Base-by-base conservation (phyloP, 2,329 filamentous ascomycete species). In the Calonectria pseudoturangicola region DNA sequence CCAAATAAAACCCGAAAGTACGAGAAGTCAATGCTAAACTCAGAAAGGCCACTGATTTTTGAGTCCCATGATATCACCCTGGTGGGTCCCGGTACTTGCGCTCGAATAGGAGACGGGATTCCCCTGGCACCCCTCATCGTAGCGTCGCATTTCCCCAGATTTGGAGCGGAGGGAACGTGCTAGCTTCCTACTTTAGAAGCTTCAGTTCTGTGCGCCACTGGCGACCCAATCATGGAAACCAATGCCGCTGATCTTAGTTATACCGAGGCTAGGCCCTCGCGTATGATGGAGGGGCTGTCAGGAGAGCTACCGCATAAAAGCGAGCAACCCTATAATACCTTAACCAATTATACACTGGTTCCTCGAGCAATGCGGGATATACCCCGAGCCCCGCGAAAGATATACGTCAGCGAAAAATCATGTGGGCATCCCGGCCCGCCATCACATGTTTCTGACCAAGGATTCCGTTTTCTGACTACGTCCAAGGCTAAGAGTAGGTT, bases 71-170 rank as follows among this genome's bases (percentile, higher is more conserved):
- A 71, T 63, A 45, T 36, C 39, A 45, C 10, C n/a, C 18, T 21
- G n/a, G 69, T 68, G 69, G 69, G 56, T 45, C 64, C 47, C n/a
- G 2, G 16, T 58, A 66, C 45, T 71, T 41, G 69, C 69, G 69
- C 69, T 71, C 69, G 69, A 71, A 71, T 71, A 47, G 51, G 51
- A 30, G 21, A 39, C 18, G 28, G 27, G n/a, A 21, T 41, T 54
- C 54, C 28, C 64, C 54, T 60, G 51, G 54, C 18, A 47, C 64
- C 64, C 69, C 69, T 45, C 65, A 63, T 30, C 33, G 9, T 21
- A 48, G 33, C 15, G 69, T 71, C 47, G 54, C 28, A 68, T 68
- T 71, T 71, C 64, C 69, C 69, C 69, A 16, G 69, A 71, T 68
- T 56, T 39, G 69, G 69, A 54, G 25, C 69, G 64, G 69, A 68